phyloP scores from a whole-genome alignment of 108 stramenopile genomes.

The Asterionellopsis glacialis region DNA sequence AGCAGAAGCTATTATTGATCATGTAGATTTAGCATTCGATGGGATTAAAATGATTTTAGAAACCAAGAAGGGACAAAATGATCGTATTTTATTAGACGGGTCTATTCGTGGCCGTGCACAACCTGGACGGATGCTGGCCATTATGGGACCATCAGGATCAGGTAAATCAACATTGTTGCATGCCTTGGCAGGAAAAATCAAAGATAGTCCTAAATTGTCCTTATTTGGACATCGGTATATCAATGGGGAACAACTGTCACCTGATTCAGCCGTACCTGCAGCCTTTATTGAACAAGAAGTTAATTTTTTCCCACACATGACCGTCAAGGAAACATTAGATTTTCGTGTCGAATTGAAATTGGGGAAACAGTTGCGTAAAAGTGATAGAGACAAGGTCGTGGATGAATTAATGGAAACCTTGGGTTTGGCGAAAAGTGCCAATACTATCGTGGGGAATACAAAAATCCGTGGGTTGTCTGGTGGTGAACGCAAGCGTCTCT shows the following conservation, averaged over 20 bases:
- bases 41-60: constrained; percentile 54
- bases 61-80: constrained; percentile 30
- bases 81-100: constrained; percentile 68
- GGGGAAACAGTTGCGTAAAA: constrained; percentile 49
- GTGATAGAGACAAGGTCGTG: constrained; percentile 53
- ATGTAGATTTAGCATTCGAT: constrained; percentile 62
- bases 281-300: constrained; percentile 80
- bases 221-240: constrained; percentile 64
- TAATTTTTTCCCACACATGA: constrained; percentile 87
- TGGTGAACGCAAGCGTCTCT: constrained; percentile 81
- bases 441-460: constrained; percentile 77
- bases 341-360: constrained; percentile 81
- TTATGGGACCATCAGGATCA: constrained; percentile 64
- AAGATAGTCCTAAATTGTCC: constrained; percentile 46
- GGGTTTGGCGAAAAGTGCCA: constrained; percentile 65
- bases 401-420: constrained; percentile 59
- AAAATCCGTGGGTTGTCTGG: constrained; percentile 82
- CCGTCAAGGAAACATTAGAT: constrained; percentile 76
- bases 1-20: neutral
- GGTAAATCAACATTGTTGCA: constrained; percentile 75
- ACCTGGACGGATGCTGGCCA: constrained; percentile 73
- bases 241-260: constrained; percentile 51
- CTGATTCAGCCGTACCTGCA: constrained; percentile 58
- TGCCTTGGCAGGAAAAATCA: constrained; percentile 77
- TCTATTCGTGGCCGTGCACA: constrained; percentile 62